These are phyloP conservation scores for Gilbertella persicaria DNA, from an alignment of 371 early-diverging fungal genomes.

Conservation along the genomic window DNA sequence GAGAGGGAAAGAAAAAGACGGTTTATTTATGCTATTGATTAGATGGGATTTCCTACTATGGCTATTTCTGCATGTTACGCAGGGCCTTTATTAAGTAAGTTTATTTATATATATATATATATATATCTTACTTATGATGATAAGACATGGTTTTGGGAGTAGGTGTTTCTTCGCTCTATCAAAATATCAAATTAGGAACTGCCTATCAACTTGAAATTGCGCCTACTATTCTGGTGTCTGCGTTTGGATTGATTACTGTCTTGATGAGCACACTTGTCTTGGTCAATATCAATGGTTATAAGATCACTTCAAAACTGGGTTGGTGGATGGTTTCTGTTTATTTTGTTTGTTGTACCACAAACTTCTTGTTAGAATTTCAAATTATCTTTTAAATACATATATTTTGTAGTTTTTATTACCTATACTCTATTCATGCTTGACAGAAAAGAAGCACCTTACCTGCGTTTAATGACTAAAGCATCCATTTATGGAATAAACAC, in stretches of 20 bases:
- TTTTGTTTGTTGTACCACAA: constrained; percentile 42
- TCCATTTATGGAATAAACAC: too few relatives aligned
- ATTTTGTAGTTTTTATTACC: too few relatives aligned
- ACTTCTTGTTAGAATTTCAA: constrained; percentile 53
- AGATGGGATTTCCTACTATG: constrained; percentile 85
- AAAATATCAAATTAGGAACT: constrained; percentile 41
- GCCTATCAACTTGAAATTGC: constrained; percentile 52
- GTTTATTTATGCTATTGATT: not conserved
- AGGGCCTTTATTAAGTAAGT: constrained; percentile 76
- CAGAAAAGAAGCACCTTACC: too few relatives aligned
- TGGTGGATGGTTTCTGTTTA: constrained; percentile 56
- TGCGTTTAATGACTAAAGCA: too few relatives aligned
- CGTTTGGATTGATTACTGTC: constrained; percentile 48
- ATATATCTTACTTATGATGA: not conserved
- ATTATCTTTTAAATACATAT: too few relatives aligned
- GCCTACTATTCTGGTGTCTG: constrained; percentile 58
- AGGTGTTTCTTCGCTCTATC: constrained; percentile 67
- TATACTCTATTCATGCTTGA: too few relatives aligned
- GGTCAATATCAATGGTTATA: constrained; percentile 53
- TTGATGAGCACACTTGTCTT: constrained; percentile 53
- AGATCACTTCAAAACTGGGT: constrained; percentile 49
- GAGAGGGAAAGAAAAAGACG: not conserved
- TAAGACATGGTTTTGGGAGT: constrained; percentile 77
- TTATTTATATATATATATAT: not conserved
- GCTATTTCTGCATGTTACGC: constrained; percentile 87